Evolutionary conservation across 495 filamentous ascomycete genomes (phyloP).

Genomic region (Pyrenula massariospora): DNA sequence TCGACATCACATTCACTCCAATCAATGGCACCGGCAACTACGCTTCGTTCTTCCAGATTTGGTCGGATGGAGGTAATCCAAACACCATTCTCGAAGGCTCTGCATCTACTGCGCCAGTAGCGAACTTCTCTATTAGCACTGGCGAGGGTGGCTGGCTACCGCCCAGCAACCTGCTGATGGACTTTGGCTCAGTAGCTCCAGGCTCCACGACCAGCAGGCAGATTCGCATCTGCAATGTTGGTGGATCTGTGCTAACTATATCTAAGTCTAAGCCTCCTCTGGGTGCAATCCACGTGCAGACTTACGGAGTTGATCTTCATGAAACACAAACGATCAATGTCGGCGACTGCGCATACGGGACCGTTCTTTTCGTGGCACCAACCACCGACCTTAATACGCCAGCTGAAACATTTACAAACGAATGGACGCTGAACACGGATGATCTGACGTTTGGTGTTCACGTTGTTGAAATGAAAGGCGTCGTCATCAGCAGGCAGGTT

Average conservation of each 20-base stretch:
- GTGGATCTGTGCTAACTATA: constrained; percentile 17
- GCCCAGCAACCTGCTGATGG: constrained; percentile 9
- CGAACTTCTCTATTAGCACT: constrained; percentile 12
- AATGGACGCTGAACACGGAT: constrained; percentile 30
- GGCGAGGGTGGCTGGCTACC: constrained; percentile 15
- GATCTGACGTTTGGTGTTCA: constrained; percentile 25
- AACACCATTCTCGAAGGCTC: constrained; percentile 16
- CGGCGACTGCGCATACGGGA: constrained; percentile 14
- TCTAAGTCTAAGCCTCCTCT: constrained; percentile 19
- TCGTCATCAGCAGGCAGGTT: constrained; percentile 10
- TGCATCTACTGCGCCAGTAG: constrained; percentile 12
- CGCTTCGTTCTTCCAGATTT: constrained; percentile 14
- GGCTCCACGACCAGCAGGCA: constrained; percentile 7
- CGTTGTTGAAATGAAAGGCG: constrained; percentile 18
- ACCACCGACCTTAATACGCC: constrained; percentile 11
- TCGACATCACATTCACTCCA: constrained; percentile 16
- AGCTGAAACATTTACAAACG: constrained; percentile 3
- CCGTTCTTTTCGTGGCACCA: constrained; percentile 13
- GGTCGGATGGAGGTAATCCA: constrained; percentile 16
- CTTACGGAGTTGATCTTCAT: constrained; percentile 13
- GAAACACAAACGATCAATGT: constrained; percentile 13
- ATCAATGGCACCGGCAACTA: constrained; percentile 11
- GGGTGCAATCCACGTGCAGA: constrained; percentile 9
- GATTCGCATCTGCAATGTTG: constrained; percentile 19
- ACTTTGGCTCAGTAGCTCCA: constrained; percentile 15